These are phyloP conservation scores for Fusarium palustre DNA, from an alignment of 2,329 filamentous ascomycete genomes.

Conservation along the genomic window DNA sequence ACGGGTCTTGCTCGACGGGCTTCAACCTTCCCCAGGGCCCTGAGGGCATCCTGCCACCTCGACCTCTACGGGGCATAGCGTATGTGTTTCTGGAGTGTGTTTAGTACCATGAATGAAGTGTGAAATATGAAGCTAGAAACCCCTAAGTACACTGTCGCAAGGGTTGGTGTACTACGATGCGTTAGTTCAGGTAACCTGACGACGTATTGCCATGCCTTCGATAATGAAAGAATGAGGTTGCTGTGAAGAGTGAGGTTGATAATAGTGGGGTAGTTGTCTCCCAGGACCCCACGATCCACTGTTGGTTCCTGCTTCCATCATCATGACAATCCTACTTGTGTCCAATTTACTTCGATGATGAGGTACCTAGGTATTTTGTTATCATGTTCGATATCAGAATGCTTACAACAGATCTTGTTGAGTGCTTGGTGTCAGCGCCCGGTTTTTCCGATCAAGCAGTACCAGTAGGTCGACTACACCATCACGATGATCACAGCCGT, in stretches of 20 bases:
- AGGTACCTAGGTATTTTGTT: no score
- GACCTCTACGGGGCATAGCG: slow-evolving; percentile 49
- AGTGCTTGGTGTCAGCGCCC: background rate
- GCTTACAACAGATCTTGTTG: background rate
- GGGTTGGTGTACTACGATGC: background rate
- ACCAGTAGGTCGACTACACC: background rate
- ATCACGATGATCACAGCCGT: background rate
- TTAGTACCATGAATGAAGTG: background rate
- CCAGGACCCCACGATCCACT: slow-evolving; percentile 33
- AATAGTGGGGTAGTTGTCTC: slow-evolving; percentile 33
- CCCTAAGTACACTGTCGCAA: background rate
- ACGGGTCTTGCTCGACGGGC: slow-evolving; percentile 77
- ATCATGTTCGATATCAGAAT: background rate
- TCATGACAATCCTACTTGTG: background rate
- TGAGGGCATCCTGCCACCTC: slow-evolving; percentile 55
- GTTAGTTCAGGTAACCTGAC: background rate
- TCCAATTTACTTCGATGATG: background rate
- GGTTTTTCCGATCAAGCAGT: background rate
- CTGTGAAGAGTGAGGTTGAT: slow-evolving; percentile 16
- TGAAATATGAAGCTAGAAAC: background rate
- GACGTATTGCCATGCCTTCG: background rate
- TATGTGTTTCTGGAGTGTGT: background rate
- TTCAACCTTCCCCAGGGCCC: slow-evolving; percentile 78
- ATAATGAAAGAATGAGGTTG: slow-evolving; percentile 28
- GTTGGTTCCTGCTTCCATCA: slow-evolving; percentile 30